Evolutionary conservation across 2,329 filamentous ascomycete species (phyloP).

Genomic region (Boeremia exigua): DNA sequence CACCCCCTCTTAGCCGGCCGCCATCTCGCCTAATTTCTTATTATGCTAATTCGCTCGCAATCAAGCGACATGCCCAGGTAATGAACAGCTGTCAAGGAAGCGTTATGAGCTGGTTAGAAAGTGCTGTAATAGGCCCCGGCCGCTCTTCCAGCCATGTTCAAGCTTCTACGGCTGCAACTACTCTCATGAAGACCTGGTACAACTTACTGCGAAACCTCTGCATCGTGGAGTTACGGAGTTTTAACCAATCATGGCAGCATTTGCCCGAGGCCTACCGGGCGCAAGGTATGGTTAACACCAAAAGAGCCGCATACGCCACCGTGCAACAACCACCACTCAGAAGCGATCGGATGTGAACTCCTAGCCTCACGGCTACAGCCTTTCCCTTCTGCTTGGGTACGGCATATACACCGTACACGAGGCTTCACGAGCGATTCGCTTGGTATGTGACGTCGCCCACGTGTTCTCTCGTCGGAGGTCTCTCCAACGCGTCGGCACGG

Average conservation of each 20-base stretch:
- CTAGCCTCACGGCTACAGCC: background rate
- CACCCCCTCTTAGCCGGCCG: conserved; percentile 12
- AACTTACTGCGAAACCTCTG: background rate
- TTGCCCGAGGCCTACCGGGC: conserved; percentile 1
- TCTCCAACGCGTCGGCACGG: background rate
- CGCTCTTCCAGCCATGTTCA: background rate
- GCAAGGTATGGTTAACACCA: background rate
- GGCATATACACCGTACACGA: too few relatives aligned
- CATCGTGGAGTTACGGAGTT: background rate
- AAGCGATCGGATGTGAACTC: background rate
- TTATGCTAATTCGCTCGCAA: background rate
- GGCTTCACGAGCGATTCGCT: background rate
- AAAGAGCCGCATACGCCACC: conserved; percentile 2
- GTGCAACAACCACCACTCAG: background rate
- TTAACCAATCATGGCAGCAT: background rate
- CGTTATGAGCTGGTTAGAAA: background rate
- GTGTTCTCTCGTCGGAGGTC: background rate
- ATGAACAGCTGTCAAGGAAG: background rate
- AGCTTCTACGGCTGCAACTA: background rate
- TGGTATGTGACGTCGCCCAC: background rate
- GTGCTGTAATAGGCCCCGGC: too few relatives aligned
- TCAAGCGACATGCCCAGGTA: background rate
- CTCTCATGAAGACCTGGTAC: background rate
- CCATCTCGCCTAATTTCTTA: conserved; percentile 11
- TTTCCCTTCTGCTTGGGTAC: background rate